Conservation (phyloP, 2,329 filamentous ascomycete species). For the Camillea tinctor region DNA sequence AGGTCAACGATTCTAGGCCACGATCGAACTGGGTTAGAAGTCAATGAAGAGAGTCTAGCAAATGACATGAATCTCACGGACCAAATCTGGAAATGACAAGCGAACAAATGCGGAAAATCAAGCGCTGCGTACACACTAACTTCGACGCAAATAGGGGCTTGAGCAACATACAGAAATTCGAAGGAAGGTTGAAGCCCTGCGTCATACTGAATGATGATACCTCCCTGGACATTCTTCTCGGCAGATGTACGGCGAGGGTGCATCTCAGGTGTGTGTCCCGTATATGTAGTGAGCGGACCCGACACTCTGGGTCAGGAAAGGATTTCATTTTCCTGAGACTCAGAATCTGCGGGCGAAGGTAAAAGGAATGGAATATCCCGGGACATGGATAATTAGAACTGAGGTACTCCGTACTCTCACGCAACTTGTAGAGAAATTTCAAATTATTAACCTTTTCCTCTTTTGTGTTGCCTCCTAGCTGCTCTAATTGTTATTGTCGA, state of each 20-base stretch:
- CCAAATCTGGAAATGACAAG: conserved; percentile 41
- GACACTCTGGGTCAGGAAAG: conserved; percentile 15
- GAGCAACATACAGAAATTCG: conserved; percentile 19
- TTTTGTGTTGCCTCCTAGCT: background rate
- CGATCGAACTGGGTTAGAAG: conserved; percentile 9
- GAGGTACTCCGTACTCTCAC: background rate
- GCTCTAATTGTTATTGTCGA: conserved; percentile 24
- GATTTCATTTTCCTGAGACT: conserved; percentile 12
- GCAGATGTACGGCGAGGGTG: conserved; percentile 13
- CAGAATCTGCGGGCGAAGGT: conserved; percentile 2
- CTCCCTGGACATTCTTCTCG: conserved; percentile 7
- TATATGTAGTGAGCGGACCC: conserved; percentile 11
- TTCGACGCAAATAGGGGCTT: conserved; percentile 24
- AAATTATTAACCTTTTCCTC: conserved; percentile 2
- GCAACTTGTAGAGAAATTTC: background rate
- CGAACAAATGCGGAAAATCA: conserved; percentile 37
- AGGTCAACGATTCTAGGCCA: conserved; percentile 8
- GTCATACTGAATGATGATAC: conserved; percentile 14
- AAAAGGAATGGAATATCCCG: background rate
- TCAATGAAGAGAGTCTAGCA: conserved; percentile 15
- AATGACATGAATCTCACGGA: conserved; percentile 20
- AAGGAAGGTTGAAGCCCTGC: conserved; percentile 10
- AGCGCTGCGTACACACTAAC: conserved; percentile 17
- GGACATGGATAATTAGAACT: background rate
- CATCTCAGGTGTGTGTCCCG: conserved; percentile 9